A percentile compares a stretch with the other conserved stretches of the same genome.
phyloP scores from a whole-genome alignment of 345 rosid species.

The Eucalyptus shirleyi region DNA sequence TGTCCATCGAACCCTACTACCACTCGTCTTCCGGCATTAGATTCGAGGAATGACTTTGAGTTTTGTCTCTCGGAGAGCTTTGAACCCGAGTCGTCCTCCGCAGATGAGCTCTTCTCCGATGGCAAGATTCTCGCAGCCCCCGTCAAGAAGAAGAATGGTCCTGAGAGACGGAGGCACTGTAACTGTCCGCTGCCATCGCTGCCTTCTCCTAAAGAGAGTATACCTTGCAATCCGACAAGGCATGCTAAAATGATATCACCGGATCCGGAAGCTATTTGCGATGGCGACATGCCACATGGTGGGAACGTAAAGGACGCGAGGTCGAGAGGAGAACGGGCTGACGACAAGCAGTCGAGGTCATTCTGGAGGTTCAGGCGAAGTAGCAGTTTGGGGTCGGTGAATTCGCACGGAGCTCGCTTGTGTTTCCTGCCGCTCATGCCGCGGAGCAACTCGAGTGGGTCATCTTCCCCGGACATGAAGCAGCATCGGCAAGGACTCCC shows the following conservation, averaged over 20 bases:
- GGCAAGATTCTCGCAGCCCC: background rate
- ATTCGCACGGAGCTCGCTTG: background rate
- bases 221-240: background rate
- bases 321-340: background rate
- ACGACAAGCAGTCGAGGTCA: background rate
- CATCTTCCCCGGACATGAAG: background rate
- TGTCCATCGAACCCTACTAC: background rate
- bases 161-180: background rate
- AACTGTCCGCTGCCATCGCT: background rate
- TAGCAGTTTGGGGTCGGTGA: background rate
- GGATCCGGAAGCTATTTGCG: background rate
- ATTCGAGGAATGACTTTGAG: background rate
- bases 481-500: background rate
- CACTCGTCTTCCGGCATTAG: background rate
- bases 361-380: constrained; percentile 2
- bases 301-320: background rate
- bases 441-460: constrained; percentile 1
- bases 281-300: background rate
- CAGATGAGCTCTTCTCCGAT: constrained; percentile 4
- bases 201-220: background rate
- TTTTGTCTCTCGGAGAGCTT: background rate
- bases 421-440: constrained; percentile 3
- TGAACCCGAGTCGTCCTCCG: background rate
- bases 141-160: background rate
- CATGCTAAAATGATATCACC: background rate